A percentile compares a stretch with the other conserved stretches of the same genome.
These are phyloP conservation scores for Endocladia muricata DNA, from an alignment of 31 red algal genomes.

Conservation along the genomic window DNA sequence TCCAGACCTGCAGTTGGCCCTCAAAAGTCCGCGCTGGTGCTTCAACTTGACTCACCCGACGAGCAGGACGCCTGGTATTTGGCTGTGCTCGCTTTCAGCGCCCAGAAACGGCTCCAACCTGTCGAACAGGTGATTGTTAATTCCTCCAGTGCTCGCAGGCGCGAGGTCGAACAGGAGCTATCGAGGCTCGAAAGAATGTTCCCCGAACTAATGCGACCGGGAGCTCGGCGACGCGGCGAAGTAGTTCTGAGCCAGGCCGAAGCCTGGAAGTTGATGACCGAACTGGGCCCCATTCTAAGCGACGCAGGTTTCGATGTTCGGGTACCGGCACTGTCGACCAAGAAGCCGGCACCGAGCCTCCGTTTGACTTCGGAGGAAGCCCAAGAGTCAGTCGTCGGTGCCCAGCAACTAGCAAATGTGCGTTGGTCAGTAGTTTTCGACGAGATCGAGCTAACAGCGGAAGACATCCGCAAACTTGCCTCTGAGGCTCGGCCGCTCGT, in stretches of 20 bases:
- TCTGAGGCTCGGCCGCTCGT: background rate
- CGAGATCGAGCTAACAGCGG: background rate
- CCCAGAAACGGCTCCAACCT: background rate
- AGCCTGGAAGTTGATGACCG: too few species aligned
- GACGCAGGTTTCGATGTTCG: background rate
- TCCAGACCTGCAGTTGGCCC: background rate
- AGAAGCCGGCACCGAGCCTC: background rate
- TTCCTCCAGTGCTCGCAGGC: background rate
- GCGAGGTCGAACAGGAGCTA: too few species aligned
- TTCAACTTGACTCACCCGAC: background rate
- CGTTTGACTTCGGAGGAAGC: background rate
- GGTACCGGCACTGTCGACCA: background rate
- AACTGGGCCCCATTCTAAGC: too few species aligned
- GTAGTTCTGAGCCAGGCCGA: too few species aligned
- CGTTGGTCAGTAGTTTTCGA: background rate
- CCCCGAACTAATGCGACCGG: too few species aligned
- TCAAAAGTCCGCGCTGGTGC: background rate
- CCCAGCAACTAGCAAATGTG: conserved; percentile 4
- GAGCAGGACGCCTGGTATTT: background rate
- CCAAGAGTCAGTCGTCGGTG: background rate
- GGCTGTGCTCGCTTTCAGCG: background rate
- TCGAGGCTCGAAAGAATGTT: too few species aligned
- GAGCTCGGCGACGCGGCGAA: too few species aligned
- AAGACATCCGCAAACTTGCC: background rate
- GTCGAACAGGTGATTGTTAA: background rate